Evolutionary conservation across 192 early-diverging fungal genomes (phyloP).

Genomic region (Coemansia sp.): DNA sequence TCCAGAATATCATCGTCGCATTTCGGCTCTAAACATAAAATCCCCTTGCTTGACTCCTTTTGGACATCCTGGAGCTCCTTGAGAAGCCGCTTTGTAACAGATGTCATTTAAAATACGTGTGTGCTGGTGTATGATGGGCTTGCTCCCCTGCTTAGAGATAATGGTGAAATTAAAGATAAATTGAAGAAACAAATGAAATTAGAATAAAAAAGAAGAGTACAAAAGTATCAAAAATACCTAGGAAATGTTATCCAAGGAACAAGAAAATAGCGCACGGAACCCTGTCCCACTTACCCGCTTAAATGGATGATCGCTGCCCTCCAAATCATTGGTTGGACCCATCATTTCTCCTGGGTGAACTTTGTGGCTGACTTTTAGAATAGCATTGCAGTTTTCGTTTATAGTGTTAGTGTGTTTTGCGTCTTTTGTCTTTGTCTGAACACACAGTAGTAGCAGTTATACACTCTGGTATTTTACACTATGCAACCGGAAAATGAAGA

Average conservation of each 20-base stretch:
- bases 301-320: too few relatives aligned
- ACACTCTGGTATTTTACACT: neutral
- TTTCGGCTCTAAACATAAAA: conserved; percentile 35
- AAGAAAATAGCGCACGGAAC: too few relatives aligned
- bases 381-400: too few relatives aligned
- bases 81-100: conserved; percentile 57
- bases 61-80: conserved; percentile 59
- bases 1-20: conserved; percentile 48
- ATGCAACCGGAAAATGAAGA: neutral
- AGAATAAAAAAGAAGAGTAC: neutral
- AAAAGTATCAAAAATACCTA: neutral
- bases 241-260: too few relatives aligned
- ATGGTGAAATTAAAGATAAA: neutral
- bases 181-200: neutral
- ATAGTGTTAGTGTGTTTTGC: too few relatives aligned
- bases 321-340: too few relatives aligned
- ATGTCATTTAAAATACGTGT: conserved; percentile 21
- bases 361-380: too few relatives aligned
- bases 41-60: conserved; percentile 23
- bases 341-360: too few relatives aligned
- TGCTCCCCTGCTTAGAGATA: neutral
- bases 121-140: neutral
- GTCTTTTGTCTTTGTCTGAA: too few relatives aligned
- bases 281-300: too few relatives aligned
- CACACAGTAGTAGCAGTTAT: neutral